Evolutionary conservation across 164 flowering plant genomes (phyloP).

Genomic region (Magnolia changhungtana): DNA sequence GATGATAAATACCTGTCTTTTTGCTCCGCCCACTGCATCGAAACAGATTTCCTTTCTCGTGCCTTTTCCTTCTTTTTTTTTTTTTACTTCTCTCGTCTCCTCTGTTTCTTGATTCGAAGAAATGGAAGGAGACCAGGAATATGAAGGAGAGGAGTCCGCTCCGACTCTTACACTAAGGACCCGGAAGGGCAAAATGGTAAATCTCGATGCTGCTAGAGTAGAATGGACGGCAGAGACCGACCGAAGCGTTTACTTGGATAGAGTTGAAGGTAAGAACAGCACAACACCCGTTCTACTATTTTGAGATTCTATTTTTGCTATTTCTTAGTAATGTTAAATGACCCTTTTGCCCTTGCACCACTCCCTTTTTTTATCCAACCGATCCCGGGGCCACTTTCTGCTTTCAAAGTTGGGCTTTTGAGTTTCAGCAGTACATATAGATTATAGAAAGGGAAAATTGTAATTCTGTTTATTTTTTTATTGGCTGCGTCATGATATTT

Average conservation of each 20-base stretch:
- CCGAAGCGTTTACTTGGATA: constrained; percentile 1
- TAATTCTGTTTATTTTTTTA: background rate
- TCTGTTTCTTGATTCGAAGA: background rate
- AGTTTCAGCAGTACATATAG: background rate
- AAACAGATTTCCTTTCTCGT: background rate
- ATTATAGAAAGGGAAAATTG: background rate
- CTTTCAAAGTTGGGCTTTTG: background rate
- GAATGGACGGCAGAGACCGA: background rate
- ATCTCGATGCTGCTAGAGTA: background rate
- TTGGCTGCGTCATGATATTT: background rate
- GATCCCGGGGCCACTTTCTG: no score
- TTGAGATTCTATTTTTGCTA: background rate
- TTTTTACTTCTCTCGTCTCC: background rate
- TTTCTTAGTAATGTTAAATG: background rate
- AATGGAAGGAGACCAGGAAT: background rate
- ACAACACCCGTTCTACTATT: background rate
- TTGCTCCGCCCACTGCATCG: no score
- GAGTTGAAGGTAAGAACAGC: background rate
- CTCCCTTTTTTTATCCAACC: no score
- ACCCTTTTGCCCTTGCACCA: background rate
- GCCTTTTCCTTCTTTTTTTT: background rate
- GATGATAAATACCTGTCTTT: no score
- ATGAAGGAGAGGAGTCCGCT: background rate
- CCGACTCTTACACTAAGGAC: background rate
- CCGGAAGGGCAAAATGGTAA: background rate